phyloP scores from a whole-genome alignment of 2,329 filamentous ascomycete species.

The Torrubiellomyces zombiae region DNA sequence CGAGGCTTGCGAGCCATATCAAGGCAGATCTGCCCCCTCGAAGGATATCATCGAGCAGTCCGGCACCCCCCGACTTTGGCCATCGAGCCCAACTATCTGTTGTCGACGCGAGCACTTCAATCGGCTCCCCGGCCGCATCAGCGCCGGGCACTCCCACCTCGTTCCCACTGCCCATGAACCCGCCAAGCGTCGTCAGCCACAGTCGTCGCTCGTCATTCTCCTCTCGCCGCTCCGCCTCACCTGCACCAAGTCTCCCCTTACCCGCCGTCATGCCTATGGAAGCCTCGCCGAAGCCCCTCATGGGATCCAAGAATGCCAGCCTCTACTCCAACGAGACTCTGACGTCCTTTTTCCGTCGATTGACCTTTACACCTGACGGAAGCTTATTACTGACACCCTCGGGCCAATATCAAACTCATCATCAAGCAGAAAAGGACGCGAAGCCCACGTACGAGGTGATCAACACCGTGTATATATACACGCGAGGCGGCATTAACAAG shows the following conservation, averaged over 20 bases:
- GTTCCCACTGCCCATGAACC: constrained; percentile 85
- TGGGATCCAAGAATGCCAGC: constrained; percentile 66
- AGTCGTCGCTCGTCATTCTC: constrained; percentile 92
- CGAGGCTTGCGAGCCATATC: constrained; percentile 62
- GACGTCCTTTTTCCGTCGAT: constrained; percentile 86
- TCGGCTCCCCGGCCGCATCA: constrained; percentile 75
- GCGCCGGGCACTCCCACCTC: constrained; percentile 89
- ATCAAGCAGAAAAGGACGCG: constrained; percentile 44
- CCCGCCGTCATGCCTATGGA: constrained; percentile 93
- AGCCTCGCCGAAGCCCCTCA: constrained; percentile 63
- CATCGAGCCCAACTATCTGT: constrained; percentile 48
- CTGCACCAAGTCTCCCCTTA: constrained; percentile 81
- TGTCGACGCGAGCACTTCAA: constrained; percentile 31
- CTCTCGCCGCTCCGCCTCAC: constrained; percentile 72
- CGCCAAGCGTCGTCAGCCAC: constrained; percentile 72
- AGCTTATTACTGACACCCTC: constrained; percentile 87
- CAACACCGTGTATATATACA: constrained; percentile 98
- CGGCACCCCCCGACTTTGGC: constrained; percentile 70
- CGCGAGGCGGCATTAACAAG: constrained; percentile 87
- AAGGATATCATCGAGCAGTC: constrained; percentile 79
- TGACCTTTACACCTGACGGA: constrained; percentile 91
- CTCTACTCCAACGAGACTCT: constrained; percentile 95
- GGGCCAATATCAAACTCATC: constrained; percentile 79
- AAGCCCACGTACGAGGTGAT: constrained; percentile 74
- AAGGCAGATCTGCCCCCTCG: constrained; percentile 85